Evolutionary conservation across 352 stramenopile species (phyloP), one percentile per base, ranked within the genome.

Genomic region (Phytophthora melonis): DNA sequence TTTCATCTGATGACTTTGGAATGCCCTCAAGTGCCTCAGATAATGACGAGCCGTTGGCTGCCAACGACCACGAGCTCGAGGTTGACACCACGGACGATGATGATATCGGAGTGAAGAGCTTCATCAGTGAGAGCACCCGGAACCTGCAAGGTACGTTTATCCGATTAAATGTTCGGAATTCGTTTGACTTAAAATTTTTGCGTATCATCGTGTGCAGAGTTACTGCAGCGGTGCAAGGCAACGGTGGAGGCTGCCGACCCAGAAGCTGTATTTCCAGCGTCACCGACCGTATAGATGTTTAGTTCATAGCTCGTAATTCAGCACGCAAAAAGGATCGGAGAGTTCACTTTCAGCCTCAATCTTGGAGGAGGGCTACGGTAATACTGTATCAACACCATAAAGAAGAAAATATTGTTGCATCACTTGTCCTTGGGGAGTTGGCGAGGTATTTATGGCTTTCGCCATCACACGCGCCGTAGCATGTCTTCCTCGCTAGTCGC

Each of bases 401-500:
- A 61, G 41, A 16, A 65, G 19, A 67, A 68, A 73, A 69, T 56
- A 74, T 32, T 65, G 34, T 71, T 66, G 54, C 59, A 68, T 59
- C 30, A 54, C 60, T 68, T 57, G 56, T 65, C 19, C 25, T 53
- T 73, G 30, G 14, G 36, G 30, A 34, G 30, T 34, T 21, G n/a
- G 23, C 23, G 45, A 3, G 45, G 55, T 58, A 62, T n/a, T 58
- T 10, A 47, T 18, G 18, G 14, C 1, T 63, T 55, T 19, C 8
- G 25, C 47, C 61, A 64, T 82, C 66, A 84, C 34, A 91, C 86
- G 60, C 84, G 88, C 53, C 78, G 78, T 57, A 92, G 69, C 63
- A 93, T 85, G 64, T 92, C 84, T 55, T 90, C 75, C 57, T 92
- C 79, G 23, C 80, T 87, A 59, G 69, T 81, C 62, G 72, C 72